Evolutionary conservation across 1,284 basidiomycete species (phyloP), one percentile per base, ranked within the genome.

Genomic region (Cryptococcus sp.): DNA sequence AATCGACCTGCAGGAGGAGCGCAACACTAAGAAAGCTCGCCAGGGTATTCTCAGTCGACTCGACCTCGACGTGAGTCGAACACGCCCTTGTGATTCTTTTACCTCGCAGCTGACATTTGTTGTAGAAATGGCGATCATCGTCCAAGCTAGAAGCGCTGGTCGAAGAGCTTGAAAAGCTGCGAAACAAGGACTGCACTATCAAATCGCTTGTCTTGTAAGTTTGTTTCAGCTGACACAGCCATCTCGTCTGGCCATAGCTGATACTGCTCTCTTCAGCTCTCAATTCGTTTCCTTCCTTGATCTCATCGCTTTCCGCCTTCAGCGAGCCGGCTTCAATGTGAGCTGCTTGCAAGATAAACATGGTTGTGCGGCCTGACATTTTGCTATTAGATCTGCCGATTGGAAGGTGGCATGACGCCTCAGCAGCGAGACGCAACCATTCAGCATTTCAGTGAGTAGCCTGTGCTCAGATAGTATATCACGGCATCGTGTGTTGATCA

Each of bases 71-170:
- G 85, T 78, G 41, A 59, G 75, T 67, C 13, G 11, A 13, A 2
- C 13, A 45, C 30, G 30, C 30, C 45, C 25, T 27, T 19, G 19
- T 23, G 20, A 22, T 23, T 19, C 6, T 6, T n/a, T 19, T 16
- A 13, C 13, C 3, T 47, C 10, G 16, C 3, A 22, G 27, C 46
- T 53, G 25, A 64, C 27, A 22, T 3, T 25, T 41, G n/a, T 15
- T 2, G 3, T 56, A 78, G 76, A 83, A 87, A 61, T 98, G 93
- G 93, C 85, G 91, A 46, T 96, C 93, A 4, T 94, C 91, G 39
- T 90, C 93, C 11, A 99, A 99, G 82, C 93, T 99, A 53, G 96
- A 99, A 75, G 95, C 96, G 1, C 83, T 99, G 0, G 83, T 99
- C 1, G 96, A 99, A 77, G 95, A 99, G 79, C 81, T 99, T 52